Evolutionary conservation across 345 rosid genomes (phyloP), one percentile per base, ranked within the genome.

Genomic region (Orychophragmus violaceus): DNA sequence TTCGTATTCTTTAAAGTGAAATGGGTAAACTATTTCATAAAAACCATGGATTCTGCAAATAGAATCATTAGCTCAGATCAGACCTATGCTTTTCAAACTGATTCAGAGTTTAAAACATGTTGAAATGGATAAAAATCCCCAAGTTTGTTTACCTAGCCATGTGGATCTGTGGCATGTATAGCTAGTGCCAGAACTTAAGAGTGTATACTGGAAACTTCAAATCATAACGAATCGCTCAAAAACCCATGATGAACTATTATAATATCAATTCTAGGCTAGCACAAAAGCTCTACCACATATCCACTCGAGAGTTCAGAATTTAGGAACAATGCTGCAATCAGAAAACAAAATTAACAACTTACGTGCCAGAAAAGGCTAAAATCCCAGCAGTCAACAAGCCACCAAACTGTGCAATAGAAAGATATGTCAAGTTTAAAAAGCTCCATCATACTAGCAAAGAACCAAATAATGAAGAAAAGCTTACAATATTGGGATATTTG

Each of bases 331-430:
- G 4, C 3, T 1, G 1, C 17, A 51, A 24, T 14, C 36, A 1
- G 12, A 17, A 1, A 55, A 2, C 28, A 56, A 46, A 28, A n/a
- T n/a, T n/a, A 33, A 9, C 13, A 52, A 85, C 98, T 84, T 90
- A 90, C 96, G 97, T 76, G 49, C 97, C 94, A 48, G 91, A 87
- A 75, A 93, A 90, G 17, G 83, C 79, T 35, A 93, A 37, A 69
- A 93, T 93, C 51, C 97, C 96, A 66, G 91, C 59, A 5, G 94
- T 90, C 83, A 90, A 75, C 37, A 90, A 88, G 60, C 90, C 90
- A 59, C 98, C 98, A 77, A 93, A 93, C 96, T 90, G 91, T 49
- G 54, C 49, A 65, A 79, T 5, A 53, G 33, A 62, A 9, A 6
- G 4, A 62, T 36, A 54, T 2, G 22, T 63, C 56, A 71, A 29